Percentiles rank a stretch among this genome's conserved stretches.
These are phyloP conservation scores for Cercospora zeae-maydis DNA, from an alignment of 2,329 filamentous ascomycete genomes.

Conservation along the genomic window DNA sequence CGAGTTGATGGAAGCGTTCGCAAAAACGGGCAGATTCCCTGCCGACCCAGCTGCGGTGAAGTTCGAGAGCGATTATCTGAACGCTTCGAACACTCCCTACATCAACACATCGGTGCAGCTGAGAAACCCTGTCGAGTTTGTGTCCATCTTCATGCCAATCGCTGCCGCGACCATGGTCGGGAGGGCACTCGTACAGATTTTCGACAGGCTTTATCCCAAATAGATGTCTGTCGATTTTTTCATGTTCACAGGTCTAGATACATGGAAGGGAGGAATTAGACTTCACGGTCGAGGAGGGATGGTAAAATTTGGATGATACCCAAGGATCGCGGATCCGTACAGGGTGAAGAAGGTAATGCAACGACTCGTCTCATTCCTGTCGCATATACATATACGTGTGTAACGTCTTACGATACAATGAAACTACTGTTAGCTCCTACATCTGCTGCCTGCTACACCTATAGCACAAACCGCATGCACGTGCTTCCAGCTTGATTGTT, in stretches of 20 bases:
- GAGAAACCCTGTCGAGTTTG: conserved; percentile 39
- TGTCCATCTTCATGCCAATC: conserved; percentile 45
- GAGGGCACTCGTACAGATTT: conserved; percentile 33
- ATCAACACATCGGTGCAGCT: conserved; percentile 49
- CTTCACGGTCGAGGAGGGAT: neutral
- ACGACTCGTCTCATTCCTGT: neutral
- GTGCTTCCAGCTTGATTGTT: neutral
- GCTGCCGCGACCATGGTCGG: conserved; percentile 38
- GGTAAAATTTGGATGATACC: neutral
- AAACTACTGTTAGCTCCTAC: neutral
- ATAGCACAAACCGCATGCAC: neutral
- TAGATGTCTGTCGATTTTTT: neutral
- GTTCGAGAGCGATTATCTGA: conserved; percentile 30
- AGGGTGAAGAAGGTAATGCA: neutral
- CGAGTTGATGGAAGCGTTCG: conserved; percentile 74
- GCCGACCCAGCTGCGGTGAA: conserved; percentile 50
- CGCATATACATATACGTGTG: neutral
- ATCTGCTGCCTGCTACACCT: neutral
- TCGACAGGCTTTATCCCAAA: conserved; percentile 25
- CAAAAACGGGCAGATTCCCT: conserved; percentile 73
- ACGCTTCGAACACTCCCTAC: conserved; percentile 40
- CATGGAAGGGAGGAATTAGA: neutral
- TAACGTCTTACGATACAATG: neutral
- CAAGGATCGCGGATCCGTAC: neutral
- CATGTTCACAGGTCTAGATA: neutral